Percentiles rank a stretch among this genome's conserved stretches.
phyloP scores from a whole-genome alignment of 2,329 filamentous ascomycete genomes.

The Sporothrix globosa region DNA sequence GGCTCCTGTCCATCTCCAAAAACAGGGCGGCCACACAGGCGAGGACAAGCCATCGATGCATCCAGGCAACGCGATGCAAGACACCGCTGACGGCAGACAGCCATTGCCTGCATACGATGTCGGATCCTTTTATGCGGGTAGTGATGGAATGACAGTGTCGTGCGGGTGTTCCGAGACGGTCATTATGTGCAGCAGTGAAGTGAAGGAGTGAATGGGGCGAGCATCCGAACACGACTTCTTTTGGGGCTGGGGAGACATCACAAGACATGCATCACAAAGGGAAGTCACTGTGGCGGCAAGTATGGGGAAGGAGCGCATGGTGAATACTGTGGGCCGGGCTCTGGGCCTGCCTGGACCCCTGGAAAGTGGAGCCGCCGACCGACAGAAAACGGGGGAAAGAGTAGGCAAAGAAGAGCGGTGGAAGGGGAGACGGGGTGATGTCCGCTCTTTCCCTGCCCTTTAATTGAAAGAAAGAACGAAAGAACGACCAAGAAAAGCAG shows the following conservation, averaged over 20 bases:
- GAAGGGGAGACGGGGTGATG: slow-evolving; percentile 21
- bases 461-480: background rate
- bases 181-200: background rate
- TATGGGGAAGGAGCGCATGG: slow-evolving; percentile 18
- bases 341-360: background rate
- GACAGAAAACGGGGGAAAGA: background rate
- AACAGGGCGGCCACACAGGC: slow-evolving; percentile 21
- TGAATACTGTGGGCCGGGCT: background rate
- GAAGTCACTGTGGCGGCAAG: background rate
- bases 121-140: background rate
- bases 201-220: background rate
- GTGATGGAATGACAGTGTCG: background rate
- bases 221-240: background rate
- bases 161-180: background rate
- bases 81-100: background rate
- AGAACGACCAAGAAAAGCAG: background rate
- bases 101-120: background rate
- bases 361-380: slow-evolving; percentile 14
- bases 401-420: slow-evolving; percentile 4
- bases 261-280: too few species aligned
- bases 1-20: background rate
- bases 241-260: too few species aligned
- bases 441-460: slow-evolving; percentile 15
- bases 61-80: background rate
- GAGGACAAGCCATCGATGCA: slow-evolving; percentile 13